Base-by-base conservation (phyloP, 164 flowering plant species). In the Macadamia tetraphylla region DNA sequence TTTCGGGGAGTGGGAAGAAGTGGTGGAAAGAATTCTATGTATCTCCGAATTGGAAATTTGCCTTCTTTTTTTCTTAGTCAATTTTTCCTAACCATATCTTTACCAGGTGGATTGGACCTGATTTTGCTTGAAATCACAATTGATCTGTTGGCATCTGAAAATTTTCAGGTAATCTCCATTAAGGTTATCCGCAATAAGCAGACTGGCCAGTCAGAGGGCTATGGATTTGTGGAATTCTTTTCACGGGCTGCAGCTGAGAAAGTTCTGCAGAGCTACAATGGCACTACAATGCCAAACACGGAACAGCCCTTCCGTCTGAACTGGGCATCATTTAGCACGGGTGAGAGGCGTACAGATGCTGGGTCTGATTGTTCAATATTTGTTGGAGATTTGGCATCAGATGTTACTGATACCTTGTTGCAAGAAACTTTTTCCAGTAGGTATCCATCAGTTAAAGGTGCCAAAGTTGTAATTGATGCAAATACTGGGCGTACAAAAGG, bases 401-500 rank as follows among this genome's bases (percentile, higher is more conserved):
- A 94, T 81, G 98, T 94, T 66, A 87, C 89, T 64, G 98, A 94
- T 84, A 76, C 76, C 49, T 58, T 91, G 59, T 77, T 94, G 81
- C 94, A 83, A 74, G 97, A 94, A 79, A 92, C 97, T 43, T 94
- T 94, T 82, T 71, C 88, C 61, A 79, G 69, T 75, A 85, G 65
- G 81, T 94, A 82, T 79, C 83, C 96, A 55, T 94, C 98, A 72
- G 98, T 94, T 67, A 91, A 86, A 74, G 89, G 89, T 69, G 98
- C 97, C 23, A 94, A 94, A 81, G 98, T 94, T 80, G 98, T 94
- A 55, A 81, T 89, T 74, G 98, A 94, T 81, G 87, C 84, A 71
- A 91, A 83, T 75, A 94, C 97, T 63, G 98, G 98, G 40, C 94
- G 97, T n/a, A 91, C 98, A 60, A 94, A 94, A 74, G 97, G 97